Evolutionary conservation across 306 rosid genomes (phyloP).

Genomic region (Medicago truncatula): DNA sequence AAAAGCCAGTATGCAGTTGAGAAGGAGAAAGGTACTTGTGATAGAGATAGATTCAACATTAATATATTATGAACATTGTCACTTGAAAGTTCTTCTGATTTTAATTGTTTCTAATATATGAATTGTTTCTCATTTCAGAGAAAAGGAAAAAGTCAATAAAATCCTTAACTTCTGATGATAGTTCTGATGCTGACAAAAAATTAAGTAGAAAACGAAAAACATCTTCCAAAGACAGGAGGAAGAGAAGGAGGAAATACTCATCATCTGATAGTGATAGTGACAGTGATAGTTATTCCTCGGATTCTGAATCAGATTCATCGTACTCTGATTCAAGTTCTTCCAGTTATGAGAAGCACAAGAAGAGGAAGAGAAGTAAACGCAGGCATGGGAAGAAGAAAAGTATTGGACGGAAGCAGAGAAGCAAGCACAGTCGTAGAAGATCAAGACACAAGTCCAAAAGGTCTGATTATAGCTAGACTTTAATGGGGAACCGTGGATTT

Average conservation of each 20-base stretch:
- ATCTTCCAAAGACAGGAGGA: constrained; percentile 59
- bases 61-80: constrained; percentile 20
- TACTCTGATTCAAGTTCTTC: constrained; percentile 77
- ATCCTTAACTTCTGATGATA: constrained; percentile 60
- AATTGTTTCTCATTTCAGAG: constrained; percentile 51
- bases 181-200: constrained; percentile 70
- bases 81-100: constrained; percentile 27
- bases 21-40: constrained; percentile 76
- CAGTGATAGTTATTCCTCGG: constrained; percentile 57
- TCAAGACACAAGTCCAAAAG: constrained; percentile 65
- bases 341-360: constrained; percentile 66
- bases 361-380: constrained; percentile 62
- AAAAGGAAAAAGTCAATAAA: constrained; percentile 65
- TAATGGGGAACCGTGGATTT: background rate
- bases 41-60: constrained; percentile 5
- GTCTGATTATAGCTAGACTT: constrained; percentile 51
- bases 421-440: constrained; percentile 58
- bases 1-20: constrained; percentile 50
- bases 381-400: constrained; percentile 70
- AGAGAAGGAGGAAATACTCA: constrained; percentile 73
- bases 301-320: constrained; percentile 64
- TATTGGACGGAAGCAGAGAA: constrained; percentile 58
- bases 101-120: constrained; percentile 30
- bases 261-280: constrained; percentile 74
- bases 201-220: constrained; percentile 60